Evolutionary conservation across 306 rosid genomes (phyloP).

Genomic region (Senna tora): DNA sequence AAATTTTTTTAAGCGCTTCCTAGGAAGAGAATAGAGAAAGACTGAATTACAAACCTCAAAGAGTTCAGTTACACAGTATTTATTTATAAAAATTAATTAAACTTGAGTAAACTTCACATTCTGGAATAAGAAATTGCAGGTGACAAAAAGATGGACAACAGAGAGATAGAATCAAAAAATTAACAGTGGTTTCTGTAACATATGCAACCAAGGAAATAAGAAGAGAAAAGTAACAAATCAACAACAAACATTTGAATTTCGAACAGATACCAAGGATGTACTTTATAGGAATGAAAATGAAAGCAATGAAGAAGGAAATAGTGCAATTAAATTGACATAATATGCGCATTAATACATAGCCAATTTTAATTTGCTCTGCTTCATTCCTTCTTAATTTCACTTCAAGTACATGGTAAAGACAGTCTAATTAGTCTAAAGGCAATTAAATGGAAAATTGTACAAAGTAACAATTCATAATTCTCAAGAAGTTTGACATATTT

Average conservation of each 20-base stretch:
- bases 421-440: neutral
- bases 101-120: conserved; percentile 2
- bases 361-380: neutral
- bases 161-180: neutral
- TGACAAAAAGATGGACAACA: neutral
- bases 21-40: conserved; percentile 39
- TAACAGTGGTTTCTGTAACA: neutral
- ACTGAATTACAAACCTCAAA: conserved; percentile 33
- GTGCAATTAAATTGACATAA: neutral
- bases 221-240: neutral
- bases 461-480: neutral
- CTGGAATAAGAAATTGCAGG: neutral
- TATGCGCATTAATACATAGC: neutral
- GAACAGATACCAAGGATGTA: neutral
- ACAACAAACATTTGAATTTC: too few relatives aligned
- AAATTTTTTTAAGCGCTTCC: conserved; percentile 67
- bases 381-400: neutral
- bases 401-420: neutral
- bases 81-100: conserved; percentile 27
- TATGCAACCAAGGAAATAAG: neutral
- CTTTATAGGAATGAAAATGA: neutral
- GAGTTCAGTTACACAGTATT: conserved; percentile 26
- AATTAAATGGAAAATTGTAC: neutral
- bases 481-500: neutral
- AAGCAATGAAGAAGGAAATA: neutral